These are phyloP conservation scores for Carex pumila DNA, from an alignment of 176 grass and related monocot species.

Conservation along the genomic window DNA sequence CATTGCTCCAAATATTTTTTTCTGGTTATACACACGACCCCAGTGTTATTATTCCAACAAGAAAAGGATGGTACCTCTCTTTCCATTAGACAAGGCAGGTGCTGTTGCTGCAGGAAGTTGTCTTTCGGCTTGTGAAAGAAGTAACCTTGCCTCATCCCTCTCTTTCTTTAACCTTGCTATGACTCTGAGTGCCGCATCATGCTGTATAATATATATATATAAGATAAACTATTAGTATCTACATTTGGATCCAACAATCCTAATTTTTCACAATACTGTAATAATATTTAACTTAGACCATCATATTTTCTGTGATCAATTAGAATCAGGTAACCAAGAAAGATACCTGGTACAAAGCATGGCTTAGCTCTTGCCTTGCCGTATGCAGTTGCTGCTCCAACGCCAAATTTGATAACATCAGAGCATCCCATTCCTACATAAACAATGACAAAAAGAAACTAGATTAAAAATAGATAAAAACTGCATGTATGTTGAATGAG, in stretches of 20 bases:
- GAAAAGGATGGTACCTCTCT: constrained; percentile 54
- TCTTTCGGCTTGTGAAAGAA: constrained; percentile 82
- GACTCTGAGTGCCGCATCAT: constrained; percentile 97
- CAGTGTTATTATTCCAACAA: background rate
- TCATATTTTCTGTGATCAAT: background rate
- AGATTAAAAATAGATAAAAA: background rate
- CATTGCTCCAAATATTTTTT: constrained; percentile 7
- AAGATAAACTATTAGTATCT: background rate
- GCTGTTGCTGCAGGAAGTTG: constrained; percentile 55
- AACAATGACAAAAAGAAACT: constrained; percentile 20
- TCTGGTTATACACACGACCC: background rate
- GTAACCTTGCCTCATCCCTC: constrained; percentile 89
- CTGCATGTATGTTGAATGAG: background rate
- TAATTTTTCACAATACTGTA: background rate
- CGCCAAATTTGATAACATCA: constrained; percentile 94
- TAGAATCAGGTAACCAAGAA: constrained; percentile 8
- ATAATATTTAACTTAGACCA: background rate
- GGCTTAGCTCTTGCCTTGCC: constrained; percentile 93
- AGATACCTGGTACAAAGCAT: constrained; percentile 91
- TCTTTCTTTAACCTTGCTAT: constrained; percentile 99
- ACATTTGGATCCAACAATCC: constrained; percentile 1
- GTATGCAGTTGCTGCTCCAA: constrained; percentile 98
- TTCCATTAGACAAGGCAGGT: constrained; percentile 61
- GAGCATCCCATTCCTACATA: constrained; percentile 89
- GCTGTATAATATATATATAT: constrained; percentile 37